A percentile compares a stretch with the other conserved stretches of the same genome.
phyloP scores from a whole-genome alignment of 768 basidiomycete species.

The Tricholoma hemisulphureum region DNA sequence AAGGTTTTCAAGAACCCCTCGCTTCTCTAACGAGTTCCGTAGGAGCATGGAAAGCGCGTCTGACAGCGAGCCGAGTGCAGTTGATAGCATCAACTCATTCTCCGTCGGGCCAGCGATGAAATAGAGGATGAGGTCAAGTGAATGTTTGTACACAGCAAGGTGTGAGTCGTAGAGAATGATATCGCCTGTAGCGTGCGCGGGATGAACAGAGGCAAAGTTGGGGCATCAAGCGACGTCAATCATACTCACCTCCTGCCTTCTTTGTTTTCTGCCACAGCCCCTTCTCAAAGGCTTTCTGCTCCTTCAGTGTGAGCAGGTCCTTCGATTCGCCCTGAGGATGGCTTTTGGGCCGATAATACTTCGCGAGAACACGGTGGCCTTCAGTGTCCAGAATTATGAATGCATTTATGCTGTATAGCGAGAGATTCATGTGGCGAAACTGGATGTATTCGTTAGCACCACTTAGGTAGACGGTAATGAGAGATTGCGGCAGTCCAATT shows the following conservation, averaged over 20 bases:
- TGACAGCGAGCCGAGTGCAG: slow-evolving; percentile 78
- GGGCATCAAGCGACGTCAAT: neutral
- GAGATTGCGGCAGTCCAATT: no score
- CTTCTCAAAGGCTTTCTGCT: slow-evolving; percentile 95
- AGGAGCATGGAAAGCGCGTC: slow-evolving; percentile 87
- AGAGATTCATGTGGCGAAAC: slow-evolving; percentile 61
- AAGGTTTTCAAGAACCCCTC: slow-evolving; percentile 90
- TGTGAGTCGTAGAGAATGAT: slow-evolving; percentile 90
- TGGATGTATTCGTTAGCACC: neutral
- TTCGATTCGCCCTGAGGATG: slow-evolving; percentile 63
- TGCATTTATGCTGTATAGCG: slow-evolving; percentile 83
- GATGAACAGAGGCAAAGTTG: neutral
- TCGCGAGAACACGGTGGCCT: slow-evolving; percentile 91
- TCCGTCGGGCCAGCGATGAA: slow-evolving; percentile 83
- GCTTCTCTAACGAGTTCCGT: slow-evolving; percentile 91
- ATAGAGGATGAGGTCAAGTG: slow-evolving; percentile 94
- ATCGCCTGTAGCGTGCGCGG: slow-evolving; percentile 59
- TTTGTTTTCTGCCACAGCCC: slow-evolving; percentile 94
- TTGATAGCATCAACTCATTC: slow-evolving; percentile 94
- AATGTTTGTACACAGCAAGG: slow-evolving; percentile 91
- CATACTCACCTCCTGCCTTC: slow-evolving; percentile 76
- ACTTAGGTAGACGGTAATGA: neutral
- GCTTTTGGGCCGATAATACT: slow-evolving; percentile 85
- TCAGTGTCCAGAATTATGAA: slow-evolving; percentile 95
- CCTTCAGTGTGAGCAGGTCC: slow-evolving; percentile 71